A percentile compares a stretch with the other conserved stretches of the same genome.
Conservation (phyloP, 2,329 filamentous ascomycete genomes). For the Teratosphaeria epicoccoides region DNA sequence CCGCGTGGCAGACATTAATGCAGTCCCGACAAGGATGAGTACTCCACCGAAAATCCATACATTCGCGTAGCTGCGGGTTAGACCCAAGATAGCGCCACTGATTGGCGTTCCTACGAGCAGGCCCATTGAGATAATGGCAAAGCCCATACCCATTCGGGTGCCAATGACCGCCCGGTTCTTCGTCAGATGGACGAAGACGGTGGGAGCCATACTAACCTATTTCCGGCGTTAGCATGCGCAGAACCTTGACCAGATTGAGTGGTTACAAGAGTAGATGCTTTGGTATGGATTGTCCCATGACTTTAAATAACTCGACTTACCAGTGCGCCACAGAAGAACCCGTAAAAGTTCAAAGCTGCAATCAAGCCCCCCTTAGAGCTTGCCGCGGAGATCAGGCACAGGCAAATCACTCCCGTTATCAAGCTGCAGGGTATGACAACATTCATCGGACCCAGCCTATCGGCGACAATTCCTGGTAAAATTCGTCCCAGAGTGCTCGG, state of each 20-base stretch:
- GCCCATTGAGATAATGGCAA: constrained; percentile 40
- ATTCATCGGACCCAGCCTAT: constrained; percentile 38
- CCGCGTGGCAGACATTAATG: constrained; percentile 15
- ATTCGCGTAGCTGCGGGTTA: constrained; percentile 30
- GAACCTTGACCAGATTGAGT: no score
- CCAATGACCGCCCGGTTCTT: constrained; percentile 36
- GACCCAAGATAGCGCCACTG: constrained; percentile 42
- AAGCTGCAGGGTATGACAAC: constrained; percentile 35
- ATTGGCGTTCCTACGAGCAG: constrained; percentile 48
- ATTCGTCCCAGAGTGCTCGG: constrained; percentile 39
- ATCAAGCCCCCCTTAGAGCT: constrained; percentile 29
- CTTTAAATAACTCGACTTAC: constrained; percentile 24
- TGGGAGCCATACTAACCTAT: constrained; percentile 31
- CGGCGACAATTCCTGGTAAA: constrained; percentile 35
- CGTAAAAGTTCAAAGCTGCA: constrained; percentile 35
- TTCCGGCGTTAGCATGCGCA: no score
- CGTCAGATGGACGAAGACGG: constrained; percentile 35
- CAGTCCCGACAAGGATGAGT: constrained; percentile 17
- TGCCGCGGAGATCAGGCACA: constrained; percentile 31
- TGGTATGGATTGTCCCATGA: no score
- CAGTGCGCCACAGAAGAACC: constrained; percentile 40
- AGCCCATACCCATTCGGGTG: constrained; percentile 47
- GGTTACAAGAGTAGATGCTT: no score
- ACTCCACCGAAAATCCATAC: constrained; percentile 37
- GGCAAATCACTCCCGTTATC: constrained; percentile 30